Conservation (phyloP, 1,284 basidiomycete species). For the Salmacisia buchloeana region DNA sequence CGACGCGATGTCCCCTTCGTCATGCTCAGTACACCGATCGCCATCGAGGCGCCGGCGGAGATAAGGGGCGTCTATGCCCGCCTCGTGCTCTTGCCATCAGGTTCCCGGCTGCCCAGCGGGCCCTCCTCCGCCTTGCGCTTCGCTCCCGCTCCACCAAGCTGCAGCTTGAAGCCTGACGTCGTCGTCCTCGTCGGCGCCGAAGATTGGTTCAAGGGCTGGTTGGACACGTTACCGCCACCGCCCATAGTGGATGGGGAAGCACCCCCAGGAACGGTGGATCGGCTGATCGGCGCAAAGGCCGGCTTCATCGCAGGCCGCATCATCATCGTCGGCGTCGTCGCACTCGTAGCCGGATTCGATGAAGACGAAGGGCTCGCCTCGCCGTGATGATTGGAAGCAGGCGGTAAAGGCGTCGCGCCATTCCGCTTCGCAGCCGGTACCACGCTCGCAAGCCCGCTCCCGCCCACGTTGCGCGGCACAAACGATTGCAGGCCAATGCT, state of each 20-base stretch:
- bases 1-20: too few relatives aligned
- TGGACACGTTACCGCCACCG: too few relatives aligned
- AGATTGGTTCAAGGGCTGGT: too few relatives aligned
- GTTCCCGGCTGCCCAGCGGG: neutral
- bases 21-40: too few relatives aligned
- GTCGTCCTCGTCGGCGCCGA: too few relatives aligned
- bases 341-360: neutral
- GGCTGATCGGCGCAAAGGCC: neutral
- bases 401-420: neutral
- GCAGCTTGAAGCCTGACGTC: neutral
- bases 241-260: too few relatives aligned
- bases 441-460: neutral
- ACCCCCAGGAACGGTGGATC: too few relatives aligned
- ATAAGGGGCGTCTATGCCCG: too few relatives aligned
- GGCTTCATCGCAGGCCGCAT: neutral
- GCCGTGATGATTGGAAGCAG: too few relatives aligned
- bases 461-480: neutral
- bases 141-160: neutral
- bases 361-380: neutral
- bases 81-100: neutral
- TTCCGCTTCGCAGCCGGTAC: neutral
- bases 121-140: slow-evolving; percentile 2
- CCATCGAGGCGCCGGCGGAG: neutral
- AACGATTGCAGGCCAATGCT: slow-evolving; percentile 1
- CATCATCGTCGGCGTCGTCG: neutral